These are phyloP conservation scores for Bromus sterilis DNA, from an alignment of 176 grass and related monocot genomes.

Conservation along the genomic window DNA sequence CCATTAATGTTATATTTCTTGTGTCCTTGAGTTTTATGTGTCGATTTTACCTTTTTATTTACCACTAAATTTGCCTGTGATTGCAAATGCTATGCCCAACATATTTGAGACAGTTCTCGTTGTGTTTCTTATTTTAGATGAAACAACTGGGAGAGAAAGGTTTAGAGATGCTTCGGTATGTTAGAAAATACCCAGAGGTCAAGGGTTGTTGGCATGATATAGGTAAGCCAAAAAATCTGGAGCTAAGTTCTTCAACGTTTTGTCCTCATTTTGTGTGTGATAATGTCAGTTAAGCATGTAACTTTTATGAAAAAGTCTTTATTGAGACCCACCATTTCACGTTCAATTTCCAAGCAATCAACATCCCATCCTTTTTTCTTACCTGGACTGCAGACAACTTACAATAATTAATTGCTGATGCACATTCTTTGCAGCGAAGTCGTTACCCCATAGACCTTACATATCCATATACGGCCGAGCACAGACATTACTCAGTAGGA, in stretches of 20 bases:
- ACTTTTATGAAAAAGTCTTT: not conserved
- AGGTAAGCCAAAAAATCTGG: conserved; percentile 36
- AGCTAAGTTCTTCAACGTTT: conserved; percentile 7
- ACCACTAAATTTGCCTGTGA: not conserved
- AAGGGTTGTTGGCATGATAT: conserved; percentile 63
- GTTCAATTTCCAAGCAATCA: not conserved
- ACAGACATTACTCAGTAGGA: conserved; percentile 34
- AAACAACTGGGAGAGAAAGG: conserved; percentile 74
- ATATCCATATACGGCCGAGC: conserved; percentile 30
- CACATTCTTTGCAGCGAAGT: conserved; percentile 35
- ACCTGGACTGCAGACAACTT: not conserved
- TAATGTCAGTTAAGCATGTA: conserved; percentile 14
- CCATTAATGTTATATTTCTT: not conserved
- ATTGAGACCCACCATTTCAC: not conserved
- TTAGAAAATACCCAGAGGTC: conserved; percentile 13
- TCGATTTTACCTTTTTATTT: not conserved
- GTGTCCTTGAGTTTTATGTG: not conserved
- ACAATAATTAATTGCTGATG: not conserved
- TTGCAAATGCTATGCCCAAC: not conserved
- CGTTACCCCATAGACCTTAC: conserved; percentile 51
- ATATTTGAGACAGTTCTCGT: not conserved
- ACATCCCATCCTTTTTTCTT: not conserved
- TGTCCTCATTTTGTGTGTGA: not conserved
- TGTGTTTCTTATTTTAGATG: conserved; percentile 35
- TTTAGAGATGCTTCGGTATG: conserved; percentile 40